Conservation (phyloP, 148 eudicot genomes). For the Rhododendron molle region DNA sequence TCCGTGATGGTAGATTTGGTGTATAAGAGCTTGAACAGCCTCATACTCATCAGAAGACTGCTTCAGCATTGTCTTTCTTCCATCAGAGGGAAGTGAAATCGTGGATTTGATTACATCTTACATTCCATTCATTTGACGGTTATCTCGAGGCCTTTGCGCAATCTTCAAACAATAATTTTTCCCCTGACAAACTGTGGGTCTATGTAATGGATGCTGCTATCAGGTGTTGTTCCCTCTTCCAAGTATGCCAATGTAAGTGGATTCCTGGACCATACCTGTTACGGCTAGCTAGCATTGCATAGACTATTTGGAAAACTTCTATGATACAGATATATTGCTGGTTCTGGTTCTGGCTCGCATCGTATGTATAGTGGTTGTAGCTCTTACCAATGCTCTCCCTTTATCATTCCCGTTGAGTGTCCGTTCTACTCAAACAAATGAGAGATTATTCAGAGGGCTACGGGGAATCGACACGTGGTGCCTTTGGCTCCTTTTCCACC, state of each 20-base stretch:
- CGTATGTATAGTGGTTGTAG: neutral
- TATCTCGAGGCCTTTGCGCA: neutral
- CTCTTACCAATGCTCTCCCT: neutral
- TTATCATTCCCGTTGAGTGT: neutral
- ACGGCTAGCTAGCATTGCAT: neutral
- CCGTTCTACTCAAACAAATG: neutral
- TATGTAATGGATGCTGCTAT: neutral
- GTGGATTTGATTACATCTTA: neutral
- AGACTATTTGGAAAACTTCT: neutral
- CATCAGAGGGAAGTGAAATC: neutral
- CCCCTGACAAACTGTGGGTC: neutral
- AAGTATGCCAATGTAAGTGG: neutral
- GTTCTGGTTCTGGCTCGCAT: neutral
- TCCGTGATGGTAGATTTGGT: neutral
- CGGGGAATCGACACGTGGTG: neutral
- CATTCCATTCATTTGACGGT: neutral
- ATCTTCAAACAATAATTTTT: neutral
- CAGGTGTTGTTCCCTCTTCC: neutral
- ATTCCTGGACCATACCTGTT: neutral
- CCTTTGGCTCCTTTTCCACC: neutral
- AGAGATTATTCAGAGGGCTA: neutral
- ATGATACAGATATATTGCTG: neutral
- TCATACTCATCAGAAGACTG: neutral
- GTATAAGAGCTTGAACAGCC: neutral
- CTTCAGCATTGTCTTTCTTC: neutral